Base-by-base conservation (phyloP, 1,284 basidiomycete species). In the Malassezia japonica region DNA sequence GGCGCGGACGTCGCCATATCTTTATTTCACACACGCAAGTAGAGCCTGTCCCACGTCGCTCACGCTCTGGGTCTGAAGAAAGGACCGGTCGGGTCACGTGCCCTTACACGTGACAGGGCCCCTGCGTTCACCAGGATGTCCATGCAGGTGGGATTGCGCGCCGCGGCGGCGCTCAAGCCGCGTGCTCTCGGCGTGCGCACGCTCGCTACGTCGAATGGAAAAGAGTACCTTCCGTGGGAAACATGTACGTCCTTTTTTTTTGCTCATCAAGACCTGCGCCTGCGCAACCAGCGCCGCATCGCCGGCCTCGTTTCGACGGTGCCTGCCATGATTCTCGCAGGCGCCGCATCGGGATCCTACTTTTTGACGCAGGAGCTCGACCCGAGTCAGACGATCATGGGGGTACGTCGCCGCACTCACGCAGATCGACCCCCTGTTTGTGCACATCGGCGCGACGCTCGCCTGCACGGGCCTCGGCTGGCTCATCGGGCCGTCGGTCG, bases 331-430 rank as follows among this genome's bases (percentile, higher is more conserved):
- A 20, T 64, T 9, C 45, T 70, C 29, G 58, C 65, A 13, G 65
- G 52, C 28, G 48, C 57, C 15, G 56, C 51, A 2, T 56, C 65
- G 25, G 67, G 65, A 1, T 58, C 62, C 4, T 70, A 64, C 48
- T 68, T 71, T 31, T 47, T 70, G 33, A 61, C 63, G 6, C 57
- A 60, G 41, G 61, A 67, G 34, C 58, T 71, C 23, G 65, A 70
- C 27, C 65, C 67, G 5, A 57, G 41, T 39, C 58, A 62, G 39
- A 50, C 61, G 9, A 55, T 66, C n/a, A 48, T 48, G 15, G 68
- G 68, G 13, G 48, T 49, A 43, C 18, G 48, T 49, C 8, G 9
- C 29, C 4, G 18, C 9, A 18, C 21, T 34, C 21, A 33, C 13
- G 25, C 24, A 43, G 32, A 55, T 71, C 36, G 68, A 71, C 36